These are phyloP conservation scores for Salicornia ramosissima DNA, from an alignment of 148 eudicot genomes.

Conservation along the genomic window DNA sequence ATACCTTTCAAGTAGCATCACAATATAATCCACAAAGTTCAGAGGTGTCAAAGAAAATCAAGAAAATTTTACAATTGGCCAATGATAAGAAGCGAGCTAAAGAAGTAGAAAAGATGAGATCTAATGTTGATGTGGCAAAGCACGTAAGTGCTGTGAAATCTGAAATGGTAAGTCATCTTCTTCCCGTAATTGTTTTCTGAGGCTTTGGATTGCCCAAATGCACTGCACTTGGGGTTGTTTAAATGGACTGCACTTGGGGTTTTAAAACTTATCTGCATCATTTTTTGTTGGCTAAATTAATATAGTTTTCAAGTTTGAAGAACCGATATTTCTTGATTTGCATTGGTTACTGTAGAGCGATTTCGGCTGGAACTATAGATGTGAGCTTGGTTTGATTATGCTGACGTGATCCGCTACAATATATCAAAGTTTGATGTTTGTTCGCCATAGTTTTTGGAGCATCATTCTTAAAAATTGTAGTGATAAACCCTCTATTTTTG, in stretches of 20 bases:
- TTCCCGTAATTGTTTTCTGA: background rate
- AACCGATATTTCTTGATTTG: too few relatives aligned
- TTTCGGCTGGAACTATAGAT: too few relatives aligned
- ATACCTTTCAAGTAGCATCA: conserved; percentile 67
- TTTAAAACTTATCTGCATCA: too few relatives aligned
- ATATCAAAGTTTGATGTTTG: too few relatives aligned
- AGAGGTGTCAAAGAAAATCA: conserved; percentile 85
- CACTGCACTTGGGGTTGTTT: background rate
- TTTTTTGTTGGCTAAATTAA: too few relatives aligned
- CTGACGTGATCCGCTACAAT: too few relatives aligned
- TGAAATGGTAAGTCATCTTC: conserved; percentile 60
- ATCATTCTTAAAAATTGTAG: too few relatives aligned
- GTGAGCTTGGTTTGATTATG: too few relatives aligned
- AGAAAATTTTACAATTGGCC: conserved; percentile 68
- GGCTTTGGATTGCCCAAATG: background rate
- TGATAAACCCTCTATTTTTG: too few relatives aligned
- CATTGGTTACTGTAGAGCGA: too few relatives aligned
- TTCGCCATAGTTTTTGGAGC: too few relatives aligned
- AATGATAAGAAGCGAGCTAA: conserved; percentile 68
- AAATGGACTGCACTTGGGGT: background rate
- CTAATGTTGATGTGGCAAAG: conserved; percentile 74
- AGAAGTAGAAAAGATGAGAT: conserved; percentile 73
- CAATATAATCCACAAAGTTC: conserved; percentile 78
- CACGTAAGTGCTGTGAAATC: conserved; percentile 60
- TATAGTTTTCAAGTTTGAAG: too few relatives aligned